A percentile compares a stretch with the other conserved stretches of the same genome.
phyloP scores from a whole-genome alignment of 495 filamentous ascomycete species.

The Durotheca rogersii region DNA sequence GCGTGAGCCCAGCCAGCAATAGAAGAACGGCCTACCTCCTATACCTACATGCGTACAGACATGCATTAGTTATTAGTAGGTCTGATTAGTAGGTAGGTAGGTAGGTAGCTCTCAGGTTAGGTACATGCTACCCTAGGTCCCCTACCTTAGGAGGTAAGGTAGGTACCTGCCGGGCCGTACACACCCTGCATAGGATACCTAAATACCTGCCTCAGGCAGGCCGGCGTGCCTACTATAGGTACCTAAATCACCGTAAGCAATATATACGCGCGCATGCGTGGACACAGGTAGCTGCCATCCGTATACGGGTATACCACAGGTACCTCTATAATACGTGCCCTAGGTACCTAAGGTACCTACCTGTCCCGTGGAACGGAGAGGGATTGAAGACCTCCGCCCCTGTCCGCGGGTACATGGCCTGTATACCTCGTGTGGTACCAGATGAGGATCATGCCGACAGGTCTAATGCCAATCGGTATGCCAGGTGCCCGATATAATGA shows the following conservation, averaged over 20 bases:
- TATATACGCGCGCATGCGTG: too few relatives aligned
- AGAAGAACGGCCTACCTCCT: not conserved
- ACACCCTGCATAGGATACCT: not conserved
- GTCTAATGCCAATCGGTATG: too few relatives aligned
- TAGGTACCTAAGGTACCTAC: not conserved
- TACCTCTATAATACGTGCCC: not conserved
- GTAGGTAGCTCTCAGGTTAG: conserved; percentile 7
- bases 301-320: too few relatives aligned
- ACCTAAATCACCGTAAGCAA: too few relatives aligned
- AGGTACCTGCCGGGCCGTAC: too few relatives aligned
- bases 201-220: conserved; percentile 1
- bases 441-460: too few relatives aligned
- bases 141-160: too few relatives aligned
- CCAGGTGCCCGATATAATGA: too few relatives aligned
- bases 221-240: not conserved
- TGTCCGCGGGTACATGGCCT: too few relatives aligned
- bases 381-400: too few relatives aligned
- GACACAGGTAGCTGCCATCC: not conserved
- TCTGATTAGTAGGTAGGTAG: not conserved
- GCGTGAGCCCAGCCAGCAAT: conserved; percentile 15
- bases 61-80: conserved; percentile 12
- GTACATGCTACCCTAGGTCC: too few relatives aligned
- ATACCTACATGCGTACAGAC: conserved; percentile 9
- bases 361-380: too few relatives aligned
- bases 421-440: not conserved